Base-by-base conservation (phyloP, 495 filamentous ascomycete species). In the Hypoxylon perforatum region DNA sequence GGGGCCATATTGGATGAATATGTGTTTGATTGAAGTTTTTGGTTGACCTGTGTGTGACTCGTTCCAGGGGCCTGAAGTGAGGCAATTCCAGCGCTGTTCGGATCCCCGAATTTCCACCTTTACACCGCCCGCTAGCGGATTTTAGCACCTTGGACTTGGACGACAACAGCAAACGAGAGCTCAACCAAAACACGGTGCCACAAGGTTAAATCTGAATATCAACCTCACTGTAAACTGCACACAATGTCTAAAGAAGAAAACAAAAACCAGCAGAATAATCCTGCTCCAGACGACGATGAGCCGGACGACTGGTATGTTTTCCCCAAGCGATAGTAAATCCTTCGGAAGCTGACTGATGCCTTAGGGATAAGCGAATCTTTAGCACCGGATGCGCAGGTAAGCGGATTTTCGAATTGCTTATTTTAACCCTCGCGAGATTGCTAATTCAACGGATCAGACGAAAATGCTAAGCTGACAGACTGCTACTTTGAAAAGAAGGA, bases 401-500 rank as follows among this genome's bases (percentile, higher is more conserved):
- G 81, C 75, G 48, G 49, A 38, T 21, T 39, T 48, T 23, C 57
- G 21, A 23, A 17, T 45, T 59, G 19, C 9, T 33, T 48, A 54
- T 49, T 51, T n/a, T 23, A 19, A 49, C 48, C 28, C 8, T 33
- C 19, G 33, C 46, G 25, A 9, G 44, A 46, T 55, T 51, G 19
- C 57, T 53, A 19, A 59, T 39, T 23, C 23, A 44, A 33, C 9
- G 11, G 9, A 10, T 22, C 63, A 97, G 95, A 80, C 28, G 94
- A 99, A 74, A 97, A 98, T 75, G 81, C 85, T 25, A 96, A 87
- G 70, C 82, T 99, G 89, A 97, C 92, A 49, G 91, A 97, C 77
- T 99, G 95, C 77, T 97, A 94, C 74, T 97, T 86, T 76, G 91
- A 93, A 17, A 97, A 94, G 84, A 97, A 93, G 76, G 95, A 99